Evolutionary conservation across 257 asterid species (phyloP), one percentile per base, ranked within the genome.

Genomic region (Przewalskia tangutica): DNA sequence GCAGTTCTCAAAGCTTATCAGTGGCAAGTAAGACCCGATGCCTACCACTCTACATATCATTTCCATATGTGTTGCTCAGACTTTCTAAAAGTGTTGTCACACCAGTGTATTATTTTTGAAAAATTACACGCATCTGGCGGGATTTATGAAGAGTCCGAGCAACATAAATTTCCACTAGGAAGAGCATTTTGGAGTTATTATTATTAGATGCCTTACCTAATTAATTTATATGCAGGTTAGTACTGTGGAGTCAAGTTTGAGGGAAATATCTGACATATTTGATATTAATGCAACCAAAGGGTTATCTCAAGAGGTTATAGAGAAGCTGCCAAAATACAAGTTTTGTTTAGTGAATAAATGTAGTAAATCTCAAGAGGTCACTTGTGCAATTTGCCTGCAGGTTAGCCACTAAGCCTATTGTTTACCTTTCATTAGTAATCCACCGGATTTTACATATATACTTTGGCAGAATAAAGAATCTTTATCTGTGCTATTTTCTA

Each of bases 1-100:
- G 98, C 98, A n/a, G 93, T 95, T 67, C 90, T 95, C 48, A 92
- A 93, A 85, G 98, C 98, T 46, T 95, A 95, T 71, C 98, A 90
- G 71, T 95, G 98, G 98, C 98, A 93, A 90, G 98, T 91, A 86
- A 85, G 66, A 81, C 18, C 59, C 56, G 58, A 70, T n/a, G 32
- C 14, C 32, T 68, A 38, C 14, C 8, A 55, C 23, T 55, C 10
- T 55, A n/a, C 3, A 16, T 5, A 38, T 38, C 42, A 38, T 3
- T 6, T 38, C 42, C 42, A 38, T 38, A 23, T 4, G 11, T 62
- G 4, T 62, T 62, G 38, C 14, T 60, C 16, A 16, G 8, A 62
- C 8, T 27, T 27, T 27, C 32, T 27, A 27, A 27, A 27, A 27
- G 32, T 27, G 32, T 27, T 27, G 32, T 2, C 32, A 27, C 32